Percentiles rank a stretch among this genome's conserved stretches.
Conservation (phyloP, 345 rosid genomes). For the Litchi chinensis region DNA sequence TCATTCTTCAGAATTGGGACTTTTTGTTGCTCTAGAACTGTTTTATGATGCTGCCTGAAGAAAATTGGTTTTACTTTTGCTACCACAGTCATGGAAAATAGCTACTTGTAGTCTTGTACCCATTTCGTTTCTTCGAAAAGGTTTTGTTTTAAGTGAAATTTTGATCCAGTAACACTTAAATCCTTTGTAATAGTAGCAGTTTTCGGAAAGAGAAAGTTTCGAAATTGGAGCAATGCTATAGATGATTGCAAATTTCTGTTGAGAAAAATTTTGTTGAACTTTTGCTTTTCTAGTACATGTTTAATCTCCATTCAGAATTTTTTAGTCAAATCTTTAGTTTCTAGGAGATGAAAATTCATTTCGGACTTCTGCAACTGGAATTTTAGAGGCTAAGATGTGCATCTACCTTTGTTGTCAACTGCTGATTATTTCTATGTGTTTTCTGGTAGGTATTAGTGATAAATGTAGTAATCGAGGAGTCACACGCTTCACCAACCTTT, state of each 20-base stretch:
- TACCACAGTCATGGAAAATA: too few species aligned
- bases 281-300: neutral
- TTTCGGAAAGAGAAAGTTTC: neutral
- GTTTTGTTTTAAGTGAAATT: neutral
- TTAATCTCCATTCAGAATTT: neutral
- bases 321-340: neutral
- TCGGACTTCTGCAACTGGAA: neutral
- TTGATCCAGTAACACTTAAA: neutral
- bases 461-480: constrained; percentile 65
- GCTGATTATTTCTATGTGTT: neutral
- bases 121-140: neutral
- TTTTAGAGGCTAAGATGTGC: neutral
- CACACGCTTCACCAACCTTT: constrained; percentile 55
- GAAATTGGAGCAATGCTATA: neutral
- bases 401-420: neutral
- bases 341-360: neutral
- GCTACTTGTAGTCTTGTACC: too few species aligned
- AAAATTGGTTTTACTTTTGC: neutral
- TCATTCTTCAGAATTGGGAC: neutral
- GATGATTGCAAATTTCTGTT: neutral
- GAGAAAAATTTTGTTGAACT: neutral
- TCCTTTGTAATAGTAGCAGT: neutral
- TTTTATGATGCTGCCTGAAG: neutral
- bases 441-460: constrained; percentile 71
- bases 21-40: neutral